Evolutionary conservation across 2,329 filamentous ascomycete species (phyloP), one percentile per base, ranked within the genome.

Genomic region (Diaporthe humulicola): DNA sequence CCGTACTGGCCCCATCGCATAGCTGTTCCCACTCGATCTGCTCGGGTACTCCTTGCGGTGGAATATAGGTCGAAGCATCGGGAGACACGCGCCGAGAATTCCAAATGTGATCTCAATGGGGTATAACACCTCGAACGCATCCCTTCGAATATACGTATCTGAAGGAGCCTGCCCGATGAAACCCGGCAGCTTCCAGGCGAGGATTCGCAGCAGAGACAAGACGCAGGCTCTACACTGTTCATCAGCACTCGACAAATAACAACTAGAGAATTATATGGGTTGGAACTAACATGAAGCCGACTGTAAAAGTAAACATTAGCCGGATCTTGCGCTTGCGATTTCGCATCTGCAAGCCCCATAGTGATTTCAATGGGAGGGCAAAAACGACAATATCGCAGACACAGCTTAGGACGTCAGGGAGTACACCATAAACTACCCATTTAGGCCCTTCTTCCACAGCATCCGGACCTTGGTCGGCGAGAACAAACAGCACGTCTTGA

Each of bases 51-150:
- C 72, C 36, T 70, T 73, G 10, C 72, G 72, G 17, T 73, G 72
- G 22, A 60, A 58, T 50, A 73, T 73, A 10, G 72, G 72, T 25
- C 72, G 64, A 48, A 73, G 50, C 72, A 73, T 60, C 22, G 72
- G 72, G 15, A 73, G 72, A 36, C 72, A 73, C 33, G 72, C 72
- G 22, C 72, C 72, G 5, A 73, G 72, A n/a, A 73, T 73, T 25
- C 72, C 72, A 6, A 73, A 73, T 0, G 72, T 73, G 19, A 73
- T 70, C 42, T 73, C 72, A 4, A 73, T 48, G 4, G 72, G 64
- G n/a, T 73, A 73, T 4, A 70, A 22, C 1, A 70, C 42, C 22
- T 60, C 54, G 14, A 70, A 73, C 15, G 64, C 72, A 30, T 73
- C 72, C 40, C 50, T 70, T 36, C 72, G 64, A 7, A 73, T 69